A percentile compares a stretch with the other conserved stretches of the same genome.
Conservation (phyloP, 1,284 basidiomycete species). For the Irpex lacteus region DNA sequence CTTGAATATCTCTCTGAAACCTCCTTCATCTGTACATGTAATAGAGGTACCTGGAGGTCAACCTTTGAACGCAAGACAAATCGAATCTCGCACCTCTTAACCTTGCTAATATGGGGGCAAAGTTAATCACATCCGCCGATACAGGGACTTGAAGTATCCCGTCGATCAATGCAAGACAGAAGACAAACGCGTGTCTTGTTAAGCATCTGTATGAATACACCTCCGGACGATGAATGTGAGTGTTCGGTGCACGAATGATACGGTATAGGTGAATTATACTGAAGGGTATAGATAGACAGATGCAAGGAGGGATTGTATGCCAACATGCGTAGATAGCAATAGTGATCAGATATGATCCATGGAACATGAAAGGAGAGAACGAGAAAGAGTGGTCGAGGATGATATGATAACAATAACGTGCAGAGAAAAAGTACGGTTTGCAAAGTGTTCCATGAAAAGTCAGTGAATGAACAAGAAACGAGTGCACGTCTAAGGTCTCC, state of each 20-base stretch:
- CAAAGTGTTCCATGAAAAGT: neutral
- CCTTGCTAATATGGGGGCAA: neutral
- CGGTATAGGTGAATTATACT: conserved; percentile 5
- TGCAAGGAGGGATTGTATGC: conserved; percentile 8
- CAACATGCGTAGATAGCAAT: conserved; percentile 8
- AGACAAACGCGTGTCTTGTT: neutral
- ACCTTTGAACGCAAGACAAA: too few species aligned
- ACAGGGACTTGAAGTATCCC: neutral
- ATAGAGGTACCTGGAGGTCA: too few species aligned
- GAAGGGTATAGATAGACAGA: conserved; percentile 15
- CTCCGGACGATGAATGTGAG: neutral
- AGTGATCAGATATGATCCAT: conserved; percentile 14
- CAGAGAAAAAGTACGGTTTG: neutral
- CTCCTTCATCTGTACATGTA: too few species aligned
- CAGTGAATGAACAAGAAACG: neutral
- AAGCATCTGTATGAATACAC: neutral
- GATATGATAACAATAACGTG: conserved; percentile 1
- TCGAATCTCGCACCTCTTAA: neutral
- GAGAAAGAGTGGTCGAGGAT: neutral
- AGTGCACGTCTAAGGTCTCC: conserved; percentile 34
- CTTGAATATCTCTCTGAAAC: too few species aligned
- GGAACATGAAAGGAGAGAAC: neutral
- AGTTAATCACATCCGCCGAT: neutral
- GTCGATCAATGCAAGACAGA: neutral
- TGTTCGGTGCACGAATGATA: neutral